Base-by-base conservation (phyloP, 148 eudicot species). In the Vaccinium myrtillus region DNA sequence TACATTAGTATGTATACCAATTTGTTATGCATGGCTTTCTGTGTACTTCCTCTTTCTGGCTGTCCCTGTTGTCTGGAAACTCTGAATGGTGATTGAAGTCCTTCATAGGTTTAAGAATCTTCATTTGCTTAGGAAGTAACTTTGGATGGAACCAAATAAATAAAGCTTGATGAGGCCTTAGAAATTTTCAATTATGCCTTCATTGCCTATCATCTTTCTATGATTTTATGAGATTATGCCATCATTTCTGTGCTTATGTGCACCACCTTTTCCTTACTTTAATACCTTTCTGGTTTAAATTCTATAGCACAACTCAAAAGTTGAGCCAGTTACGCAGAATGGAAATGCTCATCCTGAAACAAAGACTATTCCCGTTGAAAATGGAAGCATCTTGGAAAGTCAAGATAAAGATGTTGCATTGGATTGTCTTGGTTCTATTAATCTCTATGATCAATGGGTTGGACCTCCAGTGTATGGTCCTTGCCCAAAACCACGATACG, bases 401-500 rank as follows among this genome's bases (percentile, higher is more conserved):
- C 94, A 93, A 90, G 98, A 97, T 88, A 94, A 94, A 90, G 99
- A 91, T 91, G 94, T 94, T 81, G 93, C 94, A 79, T 87, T 93
- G 81, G 98, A 95, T 87, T 96, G 95, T 30, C 86, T 87, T 90
- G 92, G 90, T 81, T 87, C 91, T 79, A 91, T 95, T 85, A 86
- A 87, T 90, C 93, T 94, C 18, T 92, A 95, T 89, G 99, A 97
- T 85, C 98, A 97, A 87, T 97, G 99, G 99, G 90, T 91, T 86
- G 89, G 88, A 84, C 96, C 94, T 81, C 87, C 94, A 2, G 86
- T 94, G 71, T 89, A 92, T 58, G 98, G 98, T 81, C 92, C 93
- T 78, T 91, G 85, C 19, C 98, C 98, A 53, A 97, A 92, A 89
- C 92, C 95, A 56, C 92, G 99, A 88, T 97, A 97, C 78, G 98